Conservation (phyloP, 805 yeast genomes). For the Hanseniaspora guilliermondii region DNA sequence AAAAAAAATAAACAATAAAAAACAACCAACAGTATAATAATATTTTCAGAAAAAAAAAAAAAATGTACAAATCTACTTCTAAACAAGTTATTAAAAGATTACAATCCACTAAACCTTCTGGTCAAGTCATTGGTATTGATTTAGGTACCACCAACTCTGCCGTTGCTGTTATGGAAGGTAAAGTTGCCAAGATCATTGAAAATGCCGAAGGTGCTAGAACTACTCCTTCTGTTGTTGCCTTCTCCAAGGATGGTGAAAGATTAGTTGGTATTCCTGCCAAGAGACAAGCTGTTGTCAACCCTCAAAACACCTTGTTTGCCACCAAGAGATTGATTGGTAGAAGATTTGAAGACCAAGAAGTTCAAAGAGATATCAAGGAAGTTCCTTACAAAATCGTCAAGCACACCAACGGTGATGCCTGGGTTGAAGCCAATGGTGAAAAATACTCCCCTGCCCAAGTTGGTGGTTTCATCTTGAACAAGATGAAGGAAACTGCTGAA, state of each 20-base stretch:
- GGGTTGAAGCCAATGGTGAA: slow-evolving; percentile 85
- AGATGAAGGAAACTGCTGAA: slow-evolving; percentile 98
- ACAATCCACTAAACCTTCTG: slow-evolving; percentile 29
- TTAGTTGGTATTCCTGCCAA: slow-evolving; percentile 90
- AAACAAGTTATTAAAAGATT: slow-evolving; percentile 24
- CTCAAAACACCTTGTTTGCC: slow-evolving; percentile 85
- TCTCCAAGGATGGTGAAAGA: slow-evolving; percentile 82
- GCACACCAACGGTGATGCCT: slow-evolving; percentile 89
- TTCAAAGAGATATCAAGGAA: slow-evolving; percentile 74
- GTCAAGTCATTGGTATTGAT: slow-evolving; percentile 64
- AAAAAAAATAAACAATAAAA: too few relatives aligned
- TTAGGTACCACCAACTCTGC: slow-evolving; percentile 83
- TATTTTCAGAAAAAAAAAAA: not conserved
- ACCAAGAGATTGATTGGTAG: slow-evolving; percentile 92
- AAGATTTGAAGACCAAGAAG: slow-evolving; percentile 78
- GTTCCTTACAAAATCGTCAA: slow-evolving; percentile 85
- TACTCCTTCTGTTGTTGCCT: slow-evolving; percentile 90
- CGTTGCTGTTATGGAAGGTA: slow-evolving; percentile 67
- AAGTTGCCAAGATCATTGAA: slow-evolving; percentile 57
- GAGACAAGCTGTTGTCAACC: slow-evolving; percentile 91
- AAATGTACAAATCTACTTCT: slow-evolving; percentile 13
- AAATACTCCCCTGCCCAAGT: slow-evolving; percentile 89
- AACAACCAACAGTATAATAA: too few relatives aligned
- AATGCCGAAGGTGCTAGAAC: slow-evolving; percentile 77
- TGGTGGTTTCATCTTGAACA: slow-evolving; percentile 85